Evolutionary conservation across 768 basidiomycete genomes (phyloP), one percentile per base, ranked within the genome.

Genomic region (Boletus eberwhitei): DNA sequence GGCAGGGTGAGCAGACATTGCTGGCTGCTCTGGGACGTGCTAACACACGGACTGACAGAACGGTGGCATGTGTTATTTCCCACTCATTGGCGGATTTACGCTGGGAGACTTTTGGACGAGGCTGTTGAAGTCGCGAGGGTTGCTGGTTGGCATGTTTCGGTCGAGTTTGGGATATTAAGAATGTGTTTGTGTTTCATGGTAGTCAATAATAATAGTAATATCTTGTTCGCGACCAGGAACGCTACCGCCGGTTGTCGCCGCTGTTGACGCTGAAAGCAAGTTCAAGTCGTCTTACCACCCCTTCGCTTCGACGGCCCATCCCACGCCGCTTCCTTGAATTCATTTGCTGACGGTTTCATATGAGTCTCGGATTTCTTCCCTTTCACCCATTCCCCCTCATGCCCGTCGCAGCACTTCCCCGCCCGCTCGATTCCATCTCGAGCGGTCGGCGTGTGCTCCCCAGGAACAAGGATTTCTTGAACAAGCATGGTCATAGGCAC

Each of bases 401-500:
- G 54, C 61, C 65, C 22, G 50, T 60, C 22, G 57, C 60, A 17
- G 45, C 64, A 26, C 53, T 47, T 26, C 44, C 59, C 2, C 64
- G 64, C 46, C 54, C 55, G 17, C 48, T 49, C 36, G 61, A 69
- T 13, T 47, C 67, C 21, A 53, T 58, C 26, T 46, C 66, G 16
- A 57, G 65, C 17, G 63, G 71, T 24, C 69, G 74, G 56, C 74
- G 78, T 52, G 55, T 59, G 21, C 55, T 61, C 12, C 64, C 60
- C n/a, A 59, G 66, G 39, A 65, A 68, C 54, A 86, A 80, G 67
- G 85, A 87, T 46, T 87, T 87, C 64, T 64, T 78, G 40, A 65
- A 71, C 59, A 87, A 85, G 62, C 66, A 85, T 62, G 87, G 87
- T 43, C 80, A 79, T 44, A 76, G 76, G 50, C 84, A 86, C 55